Base-by-base conservation (phyloP, 345 rosid species). In the Noccaea bulbosa region DNA sequence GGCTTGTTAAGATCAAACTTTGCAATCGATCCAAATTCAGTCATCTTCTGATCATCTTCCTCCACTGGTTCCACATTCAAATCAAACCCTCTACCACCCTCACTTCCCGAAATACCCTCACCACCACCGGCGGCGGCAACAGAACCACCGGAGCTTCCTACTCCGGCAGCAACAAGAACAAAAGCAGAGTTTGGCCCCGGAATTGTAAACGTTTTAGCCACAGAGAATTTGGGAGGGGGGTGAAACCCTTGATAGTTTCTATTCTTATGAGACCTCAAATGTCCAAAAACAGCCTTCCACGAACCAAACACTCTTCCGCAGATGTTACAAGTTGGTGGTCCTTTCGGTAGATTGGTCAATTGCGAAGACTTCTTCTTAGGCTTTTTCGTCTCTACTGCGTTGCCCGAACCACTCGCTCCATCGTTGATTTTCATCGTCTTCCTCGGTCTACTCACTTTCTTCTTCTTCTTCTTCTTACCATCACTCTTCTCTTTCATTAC, bases 231-330 rank as follows among this genome's bases (percentile, higher is more conserved):
- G 3, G 77, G 84, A 6, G 87, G 87, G 3, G 69, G 79, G 22
- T 45, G 48, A 33, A 58, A 55, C 5, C 71, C 75, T 10, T 20
- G 59, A 15, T 69, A 48, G 15, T 41, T 63, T 5, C 61, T 62
- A 0, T 65, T 60, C 7, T 51, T 73, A 8, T 83, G 87, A 6
- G 52, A 33, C 39, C 81, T 71, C 68, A 81, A 16, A 5, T 83
- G 87, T 0, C 85, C 83, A 6, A 77, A 79, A 0, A 81, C 75
- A 0, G 72, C 85, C 48, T 79, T 77, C 82, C 80, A 81, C 0
- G 75, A 66, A 30, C 20, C 10, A 15, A 79, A 83, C 2, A 4
- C 32, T 60, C 30, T 72, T 0, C 46, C 39, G 16, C 87, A 83
- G 0, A 73, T 15, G 5, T 72, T 12, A 52, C 87, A 83, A 1